Conservation (phyloP, 2,329 filamentous ascomycete species). For the Macroventuria anomochaeta region DNA sequence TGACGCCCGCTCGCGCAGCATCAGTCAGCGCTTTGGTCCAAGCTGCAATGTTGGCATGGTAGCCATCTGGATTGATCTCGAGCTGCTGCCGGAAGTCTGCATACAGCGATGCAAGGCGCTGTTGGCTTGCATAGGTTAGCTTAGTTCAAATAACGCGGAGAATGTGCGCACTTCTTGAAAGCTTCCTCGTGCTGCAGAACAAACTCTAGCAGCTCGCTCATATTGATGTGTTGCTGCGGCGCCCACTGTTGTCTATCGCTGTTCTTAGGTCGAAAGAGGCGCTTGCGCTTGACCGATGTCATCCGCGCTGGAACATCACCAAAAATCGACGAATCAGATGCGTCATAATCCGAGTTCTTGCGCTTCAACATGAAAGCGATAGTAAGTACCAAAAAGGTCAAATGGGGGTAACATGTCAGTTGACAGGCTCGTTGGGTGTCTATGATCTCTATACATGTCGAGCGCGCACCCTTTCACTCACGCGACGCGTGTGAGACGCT, state of each 20-base stretch:
- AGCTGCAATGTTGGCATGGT: conserved; percentile 76
- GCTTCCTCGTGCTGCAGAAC: conserved; percentile 58
- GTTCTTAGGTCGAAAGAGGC: conserved; percentile 30
- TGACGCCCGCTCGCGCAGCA: conserved; percentile 69
- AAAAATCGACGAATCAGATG: conserved; percentile 30
- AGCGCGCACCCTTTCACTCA: conserved; percentile 11
- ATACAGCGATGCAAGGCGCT: conserved; percentile 83
- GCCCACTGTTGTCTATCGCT: conserved; percentile 28
- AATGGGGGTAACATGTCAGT: conserved; percentile 8
- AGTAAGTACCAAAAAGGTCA: conserved; percentile 8
- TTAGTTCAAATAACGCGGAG: background rate
- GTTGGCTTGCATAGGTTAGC: conserved; percentile 56
- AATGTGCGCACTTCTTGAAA: conserved; percentile 50
- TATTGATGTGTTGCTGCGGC: conserved; percentile 45
- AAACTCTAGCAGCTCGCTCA: conserved; percentile 73
- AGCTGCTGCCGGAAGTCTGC: conserved; percentile 81
- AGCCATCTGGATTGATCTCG: conserved; percentile 83
- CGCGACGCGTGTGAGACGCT: conserved; percentile 21
- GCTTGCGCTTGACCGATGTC: conserved; percentile 28
- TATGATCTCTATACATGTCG: conserved; percentile 2
- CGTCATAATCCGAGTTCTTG: conserved; percentile 26
- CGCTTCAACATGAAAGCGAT: conserved; percentile 34
- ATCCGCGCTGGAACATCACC: conserved; percentile 27
- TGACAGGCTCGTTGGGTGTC: conserved; percentile 1
- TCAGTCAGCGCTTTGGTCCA: conserved; percentile 79